Conservation (phyloP, 148 eudicot genomes). For the Rhododendron williamsianum region DNA sequence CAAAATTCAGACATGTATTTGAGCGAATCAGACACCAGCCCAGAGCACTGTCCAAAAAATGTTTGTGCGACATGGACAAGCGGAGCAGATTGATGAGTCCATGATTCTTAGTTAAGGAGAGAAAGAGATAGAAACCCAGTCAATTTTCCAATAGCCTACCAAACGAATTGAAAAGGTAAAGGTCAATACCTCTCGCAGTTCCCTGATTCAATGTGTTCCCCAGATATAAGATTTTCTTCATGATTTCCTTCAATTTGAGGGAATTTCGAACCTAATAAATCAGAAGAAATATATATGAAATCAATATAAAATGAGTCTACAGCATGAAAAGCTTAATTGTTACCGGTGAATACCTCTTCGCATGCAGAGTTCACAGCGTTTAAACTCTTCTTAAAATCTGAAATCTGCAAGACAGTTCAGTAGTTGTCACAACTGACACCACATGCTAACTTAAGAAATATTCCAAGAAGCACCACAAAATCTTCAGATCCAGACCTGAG, state of each 20-base stretch:
- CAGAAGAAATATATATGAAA: neutral
- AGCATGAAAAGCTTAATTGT: conserved; percentile 16
- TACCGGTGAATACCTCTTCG: conserved; percentile 55
- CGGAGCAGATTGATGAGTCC: neutral
- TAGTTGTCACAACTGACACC: conserved; percentile 9
- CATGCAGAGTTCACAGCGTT: conserved; percentile 77
- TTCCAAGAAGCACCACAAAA: neutral
- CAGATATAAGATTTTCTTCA: conserved; percentile 70
- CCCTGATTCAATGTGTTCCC: conserved; percentile 88
- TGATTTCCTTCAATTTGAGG: conserved; percentile 69
- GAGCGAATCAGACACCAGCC: neutral
- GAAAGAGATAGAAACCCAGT: neutral
- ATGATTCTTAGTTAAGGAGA: neutral
- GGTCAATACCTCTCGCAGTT: conserved; percentile 78
- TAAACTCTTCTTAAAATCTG: conserved; percentile 75
- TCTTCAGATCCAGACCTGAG: conserved; percentile 54
- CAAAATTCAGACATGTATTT: neutral
- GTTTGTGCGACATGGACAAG: neutral
- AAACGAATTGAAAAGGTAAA: neutral
- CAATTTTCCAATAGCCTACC: neutral
- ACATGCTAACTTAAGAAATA: conserved; percentile 3
- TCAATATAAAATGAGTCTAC: conserved; percentile 9
- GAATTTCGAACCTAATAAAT: conserved; percentile 66
- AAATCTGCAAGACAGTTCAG: conserved; percentile 38
- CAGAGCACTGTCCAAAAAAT: neutral